Evolutionary conservation across 129 eudicot genomes (phyloP).

Genomic region (Ambrosia trifida): DNA sequence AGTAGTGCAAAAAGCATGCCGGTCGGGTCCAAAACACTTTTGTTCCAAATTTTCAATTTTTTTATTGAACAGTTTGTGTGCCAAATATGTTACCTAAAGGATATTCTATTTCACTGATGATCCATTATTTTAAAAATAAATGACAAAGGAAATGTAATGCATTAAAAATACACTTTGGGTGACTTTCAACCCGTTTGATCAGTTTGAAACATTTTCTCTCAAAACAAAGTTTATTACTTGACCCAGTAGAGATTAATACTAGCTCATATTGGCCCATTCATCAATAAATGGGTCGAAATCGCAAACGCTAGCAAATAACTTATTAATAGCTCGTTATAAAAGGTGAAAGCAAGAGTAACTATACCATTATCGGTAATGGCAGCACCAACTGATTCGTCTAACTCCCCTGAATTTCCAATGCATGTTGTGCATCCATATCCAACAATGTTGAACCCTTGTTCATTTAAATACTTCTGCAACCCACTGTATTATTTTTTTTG

Average conservation of each 20-base stretch:
- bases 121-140: neutral
- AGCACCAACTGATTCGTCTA: slow-evolving; percentile 78
- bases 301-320: neutral
- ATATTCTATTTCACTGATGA: neutral
- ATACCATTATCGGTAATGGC: slow-evolving; percentile 81
- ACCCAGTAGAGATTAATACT: neutral
- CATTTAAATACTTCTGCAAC: slow-evolving; percentile 68
- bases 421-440: slow-evolving; percentile 97
- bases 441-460: slow-evolving; percentile 89
- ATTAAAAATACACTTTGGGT: neutral
- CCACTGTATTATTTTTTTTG: slow-evolving; percentile 50
- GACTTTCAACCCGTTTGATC: neutral
- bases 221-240: neutral
- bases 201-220: neutral
- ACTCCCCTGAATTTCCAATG: slow-evolving; percentile 89
- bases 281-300: neutral
- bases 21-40: neutral
- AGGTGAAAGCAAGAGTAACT: slow-evolving; percentile 2
- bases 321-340: slow-evolving; percentile 7
- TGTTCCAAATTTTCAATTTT: neutral
- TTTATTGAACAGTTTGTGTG: neutral
- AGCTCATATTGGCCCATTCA: slow-evolving; percentile 5
- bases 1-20: neutral
- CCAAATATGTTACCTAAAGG: neutral
- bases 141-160: neutral